Base-by-base conservation (phyloP, 306 rosid species). In the Astragalus glycyphyllos region DNA sequence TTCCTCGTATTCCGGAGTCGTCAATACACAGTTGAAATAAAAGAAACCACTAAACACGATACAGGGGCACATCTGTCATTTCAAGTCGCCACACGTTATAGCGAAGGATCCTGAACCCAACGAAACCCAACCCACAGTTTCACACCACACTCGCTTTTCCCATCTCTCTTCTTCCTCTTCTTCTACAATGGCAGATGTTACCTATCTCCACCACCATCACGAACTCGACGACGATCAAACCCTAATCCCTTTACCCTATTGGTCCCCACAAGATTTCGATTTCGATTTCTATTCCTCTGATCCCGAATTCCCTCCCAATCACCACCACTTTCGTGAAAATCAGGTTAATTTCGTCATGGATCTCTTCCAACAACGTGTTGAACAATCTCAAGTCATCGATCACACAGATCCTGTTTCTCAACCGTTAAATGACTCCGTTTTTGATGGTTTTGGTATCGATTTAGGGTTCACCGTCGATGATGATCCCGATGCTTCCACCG, bases 361-460 rank as follows among this genome's bases (percentile, higher is more conserved):
- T 86, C 86, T 92, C 13, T 84, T 89, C 68, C 94, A 87, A 7
- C 98, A 92, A 37, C 92, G 98, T n/a, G 92, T 92, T 4, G 98
- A 92, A 67, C 94, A 89, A 72, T 86, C 96, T 20, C 88, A 85
- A 47, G 72, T 84, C 38, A 69, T 47, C 72, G 70, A 68, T 10
- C 72, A 61, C 14, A 6, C 73, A 14, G 64, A 79, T 88, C 80
- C 77, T 40, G 66, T 71, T 7, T 41, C 78, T 3, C 84, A 83
- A 32, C 65, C 74, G 7, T 46, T 77, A 14, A 65, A 69, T 26
- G 84, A 84, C 57, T 72, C 84, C 51, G 58, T 12, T 78, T 87
- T 81, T 59, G 97, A 90, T n/a, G 83, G 76, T 2, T 58, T 83
- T 45, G 84, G 77, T 16, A 68, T 77, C 16, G 86, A 84, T 73